Base-by-base conservation (phyloP, 371 early-diverging fungal species). In the Cokeromyces recurvatus region DNA sequence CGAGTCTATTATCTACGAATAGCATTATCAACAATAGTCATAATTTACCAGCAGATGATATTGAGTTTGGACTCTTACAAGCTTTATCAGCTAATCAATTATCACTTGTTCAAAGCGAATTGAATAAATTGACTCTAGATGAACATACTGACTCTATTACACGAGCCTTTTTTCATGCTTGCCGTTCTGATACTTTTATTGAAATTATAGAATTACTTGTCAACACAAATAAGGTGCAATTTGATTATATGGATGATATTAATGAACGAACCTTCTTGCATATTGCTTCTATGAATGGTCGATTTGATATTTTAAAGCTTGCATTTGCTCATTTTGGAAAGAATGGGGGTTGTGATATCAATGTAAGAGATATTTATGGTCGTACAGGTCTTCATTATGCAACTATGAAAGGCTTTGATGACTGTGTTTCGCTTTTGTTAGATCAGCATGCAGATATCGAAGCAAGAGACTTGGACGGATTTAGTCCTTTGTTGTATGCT, bases 311-410 rank as follows among this genome's bases (percentile, higher is more conserved):
- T 2, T 43, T 89, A 32, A 65, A 78, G 27, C 52, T 78, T 1
- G 11, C 11, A 29, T 78, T 78, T 36, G 70, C 86, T 12, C 59
- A 79, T 23, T 63, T 73, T 24, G 80, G 78, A 9, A 85, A 79
- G 11, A 79, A 70, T 35, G 71, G 84, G 2, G 78, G 87, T 31
- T 76, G 70, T 16, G 11, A 5, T 29, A 29, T 29, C 11, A 29
- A 29, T 11, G 29, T 29, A 5, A 29, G 29, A 6, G 97, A 97
- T 64, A 84, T 89, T 25, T 95, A 95, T 59, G 94, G 89, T 27
- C 68, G 95, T 43, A 82, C 81, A 5, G 88, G 95, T 0, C 57
- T 95, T 25, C 97, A 95, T 66, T 97, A 97, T 59, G 88, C 89
- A 0, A 84, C 93, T 6, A 90, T 94, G 89, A 84, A 91, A 44